A percentile compares a stretch with the other conserved stretches of the same genome.
Evolutionary conservation across 371 early-diverging fungal genomes (phyloP).

Genomic region (Entomophthora muscae): DNA sequence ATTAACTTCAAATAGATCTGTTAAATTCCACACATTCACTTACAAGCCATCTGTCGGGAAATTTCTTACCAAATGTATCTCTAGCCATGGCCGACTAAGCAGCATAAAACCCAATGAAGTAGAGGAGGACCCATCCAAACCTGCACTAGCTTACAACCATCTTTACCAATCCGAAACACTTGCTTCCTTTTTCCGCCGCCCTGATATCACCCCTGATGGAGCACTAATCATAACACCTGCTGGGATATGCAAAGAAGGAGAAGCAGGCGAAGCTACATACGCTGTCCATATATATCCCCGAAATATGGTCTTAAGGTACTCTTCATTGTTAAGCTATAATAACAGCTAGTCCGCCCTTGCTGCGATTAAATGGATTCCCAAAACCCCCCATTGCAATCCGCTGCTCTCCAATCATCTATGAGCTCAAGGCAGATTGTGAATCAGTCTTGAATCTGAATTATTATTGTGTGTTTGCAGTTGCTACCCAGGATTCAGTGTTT

Average conservation of each 20-base stretch:
- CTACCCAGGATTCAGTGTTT: slow-evolving; percentile 62
- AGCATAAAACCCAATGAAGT: slow-evolving; percentile 11
- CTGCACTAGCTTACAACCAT: slow-evolving; percentile 18
- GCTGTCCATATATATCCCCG: slow-evolving; percentile 27
- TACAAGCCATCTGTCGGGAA: background rate
- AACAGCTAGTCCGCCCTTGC: slow-evolving; percentile 46
- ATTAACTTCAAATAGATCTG: slow-evolving; percentile 1
- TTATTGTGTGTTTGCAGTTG: slow-evolving; percentile 71
- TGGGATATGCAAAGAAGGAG: slow-evolving; percentile 30
- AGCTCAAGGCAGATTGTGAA: background rate
- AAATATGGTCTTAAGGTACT: slow-evolving; percentile 16
- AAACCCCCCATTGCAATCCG: slow-evolving; percentile 1
- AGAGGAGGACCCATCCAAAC: slow-evolving; percentile 10
- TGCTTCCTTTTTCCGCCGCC: slow-evolving; percentile 80
- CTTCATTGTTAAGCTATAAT: background rate
- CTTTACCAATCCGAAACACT: slow-evolving; percentile 79
- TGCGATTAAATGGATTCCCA: slow-evolving; percentile 17
- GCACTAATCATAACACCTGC: slow-evolving; percentile 66
- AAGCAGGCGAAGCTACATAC: slow-evolving; percentile 15
- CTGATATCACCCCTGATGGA: slow-evolving; percentile 82
- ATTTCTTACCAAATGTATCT: background rate
- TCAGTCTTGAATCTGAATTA: slow-evolving; percentile 34
- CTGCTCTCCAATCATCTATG: background rate
- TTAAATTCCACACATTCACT: slow-evolving; percentile 7
- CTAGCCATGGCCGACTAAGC: background rate